Evolutionary conservation across 2,329 filamentous ascomycete species (phyloP), one percentile per base, ranked within the genome.

Genomic region (Fusarium paranaense): DNA sequence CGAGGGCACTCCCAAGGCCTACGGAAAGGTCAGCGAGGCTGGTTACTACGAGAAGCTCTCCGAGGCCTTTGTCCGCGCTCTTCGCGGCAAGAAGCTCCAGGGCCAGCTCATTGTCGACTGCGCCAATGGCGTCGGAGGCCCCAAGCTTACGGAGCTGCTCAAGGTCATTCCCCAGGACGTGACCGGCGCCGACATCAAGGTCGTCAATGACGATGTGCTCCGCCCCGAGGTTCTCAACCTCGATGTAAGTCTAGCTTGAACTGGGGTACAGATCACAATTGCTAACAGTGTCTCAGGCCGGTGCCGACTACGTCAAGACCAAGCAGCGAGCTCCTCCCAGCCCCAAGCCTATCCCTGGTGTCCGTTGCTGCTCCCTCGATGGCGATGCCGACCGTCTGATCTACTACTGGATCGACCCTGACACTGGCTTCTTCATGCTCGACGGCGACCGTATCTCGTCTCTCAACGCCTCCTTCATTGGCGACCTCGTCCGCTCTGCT

Each of bases 401-500:
- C 67, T 98, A 97, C 87, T 98, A 98, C 87, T 98, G 95, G 88
- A 86, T 92, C 78, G 95, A 98, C 78, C 89, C 92, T 14, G 91
- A 95, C 75, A 93, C 91, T 66, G 91, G 92, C 27, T 99, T 99
- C 88, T 92, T 94, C 80, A 94, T 99, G 81, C 91, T 99, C 14
- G 97, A 99, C 78, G 97, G 97, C 70, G 97, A 99, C 84, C 95
- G 96, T 62, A 99, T 99, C 80, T 96, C 97, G 6, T 98, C 95
- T 3, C 91, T 99, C 61, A 94, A 95, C 14, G 97, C 97, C 47
- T 94, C 94, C 2, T 99, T 98, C 86, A 95, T 99, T 73, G 94
- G 93, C 40, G 95, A 98, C 74, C 92, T 98, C 35, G 91, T 95
- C 61, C 91, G 92, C 66, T 93, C 92, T 69, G 94, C 95, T 64